A percentile compares a stretch with the other conserved stretches of the same genome.
Conservation (phyloP, 768 basidiomycete genomes). For the Symmetrospora coprosmae region DNA sequence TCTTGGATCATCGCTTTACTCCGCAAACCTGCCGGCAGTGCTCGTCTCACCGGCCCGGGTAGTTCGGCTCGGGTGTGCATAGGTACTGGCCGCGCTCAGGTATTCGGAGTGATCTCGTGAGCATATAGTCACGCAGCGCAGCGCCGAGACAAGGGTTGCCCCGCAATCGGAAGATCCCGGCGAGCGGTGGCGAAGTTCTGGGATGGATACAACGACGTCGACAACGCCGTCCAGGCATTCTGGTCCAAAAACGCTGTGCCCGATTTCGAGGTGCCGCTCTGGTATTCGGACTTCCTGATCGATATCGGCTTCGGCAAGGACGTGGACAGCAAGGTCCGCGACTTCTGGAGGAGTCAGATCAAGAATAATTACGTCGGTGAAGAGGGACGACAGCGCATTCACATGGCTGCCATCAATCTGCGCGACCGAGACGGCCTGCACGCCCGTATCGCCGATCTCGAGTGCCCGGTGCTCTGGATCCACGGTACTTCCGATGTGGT, state of each 20-base stretch:
- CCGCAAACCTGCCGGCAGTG: no score
- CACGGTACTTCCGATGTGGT: slow-evolving; percentile 7
- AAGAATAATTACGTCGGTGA: slow-evolving; percentile 9
- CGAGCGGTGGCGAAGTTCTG: no score
- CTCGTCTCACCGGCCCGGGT: no score
- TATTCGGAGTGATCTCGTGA: no score
- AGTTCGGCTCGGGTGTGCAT: no score
- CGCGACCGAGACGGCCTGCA: slow-evolving; percentile 14
- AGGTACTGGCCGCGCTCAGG: no score
- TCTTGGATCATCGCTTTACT: no score
- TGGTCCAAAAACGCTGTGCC: not conserved
- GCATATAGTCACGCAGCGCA: no score
- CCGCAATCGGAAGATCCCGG: no score
- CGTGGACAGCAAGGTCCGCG: not conserved
- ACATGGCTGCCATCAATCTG: slow-evolving; percentile 11
- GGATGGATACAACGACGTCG: slow-evolving; percentile 3
- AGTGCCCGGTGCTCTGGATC: slow-evolving; percentile 1
- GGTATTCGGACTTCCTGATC: slow-evolving; percentile 4
- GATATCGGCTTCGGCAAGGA: slow-evolving; percentile 9
- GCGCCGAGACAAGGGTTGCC: no score
- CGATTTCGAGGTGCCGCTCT: not conserved
- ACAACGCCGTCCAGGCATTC: not conserved
- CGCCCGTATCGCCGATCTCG: not conserved
- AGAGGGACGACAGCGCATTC: not conserved
- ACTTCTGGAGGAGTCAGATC: slow-evolving; percentile 9